phyloP scores from a whole-genome alignment of 148 eudicot genomes.

The Hydrangea macrophylla region DNA sequence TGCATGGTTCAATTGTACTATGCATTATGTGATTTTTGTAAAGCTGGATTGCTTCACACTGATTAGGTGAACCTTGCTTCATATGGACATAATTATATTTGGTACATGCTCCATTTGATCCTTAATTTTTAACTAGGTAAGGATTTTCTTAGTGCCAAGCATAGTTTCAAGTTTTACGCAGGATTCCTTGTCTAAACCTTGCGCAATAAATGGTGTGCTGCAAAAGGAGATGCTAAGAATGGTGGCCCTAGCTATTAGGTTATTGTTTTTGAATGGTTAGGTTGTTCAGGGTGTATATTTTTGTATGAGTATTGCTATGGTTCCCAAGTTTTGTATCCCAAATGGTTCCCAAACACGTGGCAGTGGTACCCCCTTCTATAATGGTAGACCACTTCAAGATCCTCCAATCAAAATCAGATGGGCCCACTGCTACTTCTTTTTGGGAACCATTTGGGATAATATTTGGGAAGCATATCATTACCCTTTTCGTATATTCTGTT shows the following conservation, averaged over 20 bases:
- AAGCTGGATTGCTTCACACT: not conserved
- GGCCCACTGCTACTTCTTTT: no score
- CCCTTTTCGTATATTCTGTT: not conserved
- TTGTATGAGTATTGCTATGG: no score
- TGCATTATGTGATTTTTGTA: not conserved
- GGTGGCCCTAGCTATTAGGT: not conserved
- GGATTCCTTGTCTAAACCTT: no score
- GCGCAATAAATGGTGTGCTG: no score
- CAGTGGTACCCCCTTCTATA: no score
- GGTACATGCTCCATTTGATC: not conserved
- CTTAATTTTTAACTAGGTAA: not conserved
- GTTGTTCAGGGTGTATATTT: not conserved
- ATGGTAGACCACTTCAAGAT: no score
- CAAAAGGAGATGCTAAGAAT: no score
- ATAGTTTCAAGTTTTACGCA: not conserved
- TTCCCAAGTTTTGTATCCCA: no score
- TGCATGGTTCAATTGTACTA: not conserved
- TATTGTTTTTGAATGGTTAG: not conserved
- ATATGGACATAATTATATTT: not conserved
- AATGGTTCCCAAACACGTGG: no score
- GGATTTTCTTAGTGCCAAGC: not conserved
- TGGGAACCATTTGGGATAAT: no score
- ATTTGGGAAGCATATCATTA: no score
- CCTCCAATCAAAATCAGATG: no score
- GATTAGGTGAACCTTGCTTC: not conserved